phyloP scores from a whole-genome alignment of 1,284 basidiomycete genomes.

The Fistulina hepatica region DNA sequence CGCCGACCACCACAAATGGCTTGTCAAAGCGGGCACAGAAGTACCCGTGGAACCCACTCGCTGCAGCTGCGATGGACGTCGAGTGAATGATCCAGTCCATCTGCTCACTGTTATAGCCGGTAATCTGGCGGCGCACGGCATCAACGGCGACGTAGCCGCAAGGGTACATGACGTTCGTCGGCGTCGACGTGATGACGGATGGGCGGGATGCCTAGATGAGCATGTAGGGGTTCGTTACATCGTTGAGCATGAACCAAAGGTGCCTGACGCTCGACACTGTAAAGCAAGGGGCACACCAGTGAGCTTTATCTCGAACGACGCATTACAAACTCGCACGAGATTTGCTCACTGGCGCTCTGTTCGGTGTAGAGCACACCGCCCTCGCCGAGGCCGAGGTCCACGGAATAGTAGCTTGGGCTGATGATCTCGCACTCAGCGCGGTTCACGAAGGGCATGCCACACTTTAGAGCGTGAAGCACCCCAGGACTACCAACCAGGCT shows the following conservation, averaged over 20 bases:
- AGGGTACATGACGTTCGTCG: slow-evolving; percentile 52
- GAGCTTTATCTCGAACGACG: too few relatives aligned
- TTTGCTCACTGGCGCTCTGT: slow-evolving; percentile 60
- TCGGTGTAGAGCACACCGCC: slow-evolving; percentile 50
- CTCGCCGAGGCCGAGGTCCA: slow-evolving; percentile 41
- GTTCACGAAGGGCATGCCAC: slow-evolving; percentile 50
- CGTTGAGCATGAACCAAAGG: slow-evolving; percentile 58
- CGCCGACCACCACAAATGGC: slow-evolving; percentile 37
- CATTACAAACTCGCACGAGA: too few relatives aligned
- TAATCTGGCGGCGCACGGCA: slow-evolving; percentile 41
- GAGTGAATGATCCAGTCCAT: slow-evolving; percentile 67
- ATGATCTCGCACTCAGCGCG: slow-evolving; percentile 41
- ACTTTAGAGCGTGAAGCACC: too few relatives aligned
- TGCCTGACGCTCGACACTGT: slow-evolving; percentile 71
- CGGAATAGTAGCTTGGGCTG: slow-evolving; percentile 59
- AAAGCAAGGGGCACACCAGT: slow-evolving; percentile 3
- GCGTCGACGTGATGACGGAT: slow-evolving; percentile 46
- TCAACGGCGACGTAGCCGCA: slow-evolving; percentile 45
- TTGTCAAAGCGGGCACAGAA: slow-evolving; percentile 66
- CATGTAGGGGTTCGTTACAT: slow-evolving; percentile 42
- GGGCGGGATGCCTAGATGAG: slow-evolving; percentile 62
- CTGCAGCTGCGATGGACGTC: slow-evolving; percentile 36
- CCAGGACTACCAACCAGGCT: too few relatives aligned
- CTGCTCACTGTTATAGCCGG: slow-evolving; percentile 61
- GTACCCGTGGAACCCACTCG: slow-evolving; percentile 50